phyloP scores from a whole-genome alignment of 1,139 yeast genomes.

The Yamadazyma dushanensis region DNA sequence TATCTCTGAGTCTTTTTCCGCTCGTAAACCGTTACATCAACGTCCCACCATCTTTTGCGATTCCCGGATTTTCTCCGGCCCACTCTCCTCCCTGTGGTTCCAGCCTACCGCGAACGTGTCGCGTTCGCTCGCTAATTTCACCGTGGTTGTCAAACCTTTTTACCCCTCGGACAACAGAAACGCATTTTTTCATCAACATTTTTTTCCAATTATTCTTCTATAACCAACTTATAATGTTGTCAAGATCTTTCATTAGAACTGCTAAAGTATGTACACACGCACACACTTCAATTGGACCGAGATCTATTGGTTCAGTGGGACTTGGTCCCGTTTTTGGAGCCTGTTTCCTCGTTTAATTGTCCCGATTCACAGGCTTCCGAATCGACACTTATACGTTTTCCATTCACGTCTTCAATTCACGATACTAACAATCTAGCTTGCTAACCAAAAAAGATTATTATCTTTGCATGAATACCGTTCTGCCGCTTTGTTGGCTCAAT shows the following conservation, averaged over 20 bases:
- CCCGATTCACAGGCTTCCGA: constrained; percentile 9
- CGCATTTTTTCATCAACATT: constrained; percentile 4
- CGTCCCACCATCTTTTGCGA: too few relatives aligned
- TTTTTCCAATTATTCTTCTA: constrained; percentile 6
- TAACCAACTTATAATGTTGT: constrained; percentile 14
- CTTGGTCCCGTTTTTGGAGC: too few relatives aligned
- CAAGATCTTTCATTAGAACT: constrained; percentile 37
- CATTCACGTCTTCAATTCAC: too few relatives aligned
- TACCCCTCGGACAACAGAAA: constrained; percentile 5
- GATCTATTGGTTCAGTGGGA: background rate
- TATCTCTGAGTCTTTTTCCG: too few relatives aligned
- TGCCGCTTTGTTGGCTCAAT: constrained; percentile 76
- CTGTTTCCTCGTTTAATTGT: background rate
- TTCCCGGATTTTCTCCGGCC: too few relatives aligned
- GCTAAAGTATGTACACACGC: constrained; percentile 39
- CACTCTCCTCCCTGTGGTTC: too few relatives aligned
- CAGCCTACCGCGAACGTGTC: too few relatives aligned
- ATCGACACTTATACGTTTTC: background rate
- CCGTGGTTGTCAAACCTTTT: too few relatives aligned
- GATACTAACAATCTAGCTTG: constrained; percentile 17
- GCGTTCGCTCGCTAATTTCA: too few relatives aligned
- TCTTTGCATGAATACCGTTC: constrained; percentile 97
- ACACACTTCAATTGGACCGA: background rate
- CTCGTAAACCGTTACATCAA: too few relatives aligned
- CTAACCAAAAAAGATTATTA: constrained; percentile 59